phyloP scores from a whole-genome alignment of 306 rosid species.

The Abrus pulchellus region DNA sequence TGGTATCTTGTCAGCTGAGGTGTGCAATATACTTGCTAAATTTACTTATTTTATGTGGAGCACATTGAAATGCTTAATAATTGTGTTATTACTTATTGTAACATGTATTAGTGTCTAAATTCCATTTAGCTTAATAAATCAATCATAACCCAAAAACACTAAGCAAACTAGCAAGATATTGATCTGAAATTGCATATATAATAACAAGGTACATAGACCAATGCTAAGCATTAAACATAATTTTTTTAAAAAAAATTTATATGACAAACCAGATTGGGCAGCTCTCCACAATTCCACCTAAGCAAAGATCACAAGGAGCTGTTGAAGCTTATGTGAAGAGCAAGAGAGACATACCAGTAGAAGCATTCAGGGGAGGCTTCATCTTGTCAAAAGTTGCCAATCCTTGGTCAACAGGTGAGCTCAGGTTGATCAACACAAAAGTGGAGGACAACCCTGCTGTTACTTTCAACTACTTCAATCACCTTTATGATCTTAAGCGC shows the following conservation, averaged over 20 bases:
- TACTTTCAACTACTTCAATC: slow-evolving; percentile 88
- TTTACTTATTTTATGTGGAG: background rate
- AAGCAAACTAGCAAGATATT: background rate
- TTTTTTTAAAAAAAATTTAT: no score
- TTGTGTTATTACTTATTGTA: background rate
- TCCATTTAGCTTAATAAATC: background rate
- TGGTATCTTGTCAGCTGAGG: slow-evolving; percentile 92
- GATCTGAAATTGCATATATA: background rate
- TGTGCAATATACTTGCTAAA: slow-evolving; percentile 44
- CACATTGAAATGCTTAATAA: slow-evolving; percentile 13
- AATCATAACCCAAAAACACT: background rate
- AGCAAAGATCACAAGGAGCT: slow-evolving; percentile 77
- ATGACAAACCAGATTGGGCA: slow-evolving; percentile 72
- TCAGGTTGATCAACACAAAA: slow-evolving; percentile 65
- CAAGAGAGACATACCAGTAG: slow-evolving; percentile 70
- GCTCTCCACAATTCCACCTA: slow-evolving; percentile 86
- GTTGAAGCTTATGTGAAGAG: slow-evolving; percentile 58
- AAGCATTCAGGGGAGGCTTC: slow-evolving; percentile 88
- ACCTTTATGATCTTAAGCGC: slow-evolving; percentile 72
- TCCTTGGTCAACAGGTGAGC: slow-evolving; percentile 76
- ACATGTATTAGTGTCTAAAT: background rate
- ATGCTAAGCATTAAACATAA: background rate
- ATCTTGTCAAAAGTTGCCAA: slow-evolving; percentile 77
- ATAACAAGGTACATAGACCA: background rate
- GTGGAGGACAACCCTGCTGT: slow-evolving; percentile 79